Conservation (phyloP, 108 stramenopile genomes). For the Skeletonema costatum region DNA sequence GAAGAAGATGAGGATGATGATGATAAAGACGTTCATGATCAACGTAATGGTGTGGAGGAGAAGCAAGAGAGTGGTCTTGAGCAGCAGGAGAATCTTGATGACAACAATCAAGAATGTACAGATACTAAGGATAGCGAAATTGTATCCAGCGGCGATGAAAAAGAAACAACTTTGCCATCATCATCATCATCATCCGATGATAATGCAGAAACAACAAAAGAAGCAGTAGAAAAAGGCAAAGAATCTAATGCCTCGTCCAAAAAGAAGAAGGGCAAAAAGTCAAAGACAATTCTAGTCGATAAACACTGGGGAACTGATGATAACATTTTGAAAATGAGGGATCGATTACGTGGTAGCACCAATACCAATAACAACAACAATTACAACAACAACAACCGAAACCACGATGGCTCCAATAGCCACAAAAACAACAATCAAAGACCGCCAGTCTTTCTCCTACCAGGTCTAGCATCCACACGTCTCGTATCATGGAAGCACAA, state of each 20-base stretch:
- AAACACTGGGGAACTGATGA: slow-evolving; percentile 86
- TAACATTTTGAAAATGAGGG: slow-evolving; percentile 68
- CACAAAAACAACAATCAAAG: slow-evolving; percentile 42
- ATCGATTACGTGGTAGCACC: slow-evolving; percentile 39
- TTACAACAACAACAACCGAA: background rate
- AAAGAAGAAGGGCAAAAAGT: slow-evolving; percentile 11
- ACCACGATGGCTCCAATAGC: background rate
- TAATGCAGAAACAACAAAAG: background rate
- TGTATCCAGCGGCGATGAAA: background rate
- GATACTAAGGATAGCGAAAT: background rate
- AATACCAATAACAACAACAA: background rate
- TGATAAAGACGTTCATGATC: background rate
- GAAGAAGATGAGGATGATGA: background rate
- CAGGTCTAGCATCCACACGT: slow-evolving; percentile 84
- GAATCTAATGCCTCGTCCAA: background rate
- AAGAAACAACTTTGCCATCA: background rate
- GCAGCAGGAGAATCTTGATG: background rate
- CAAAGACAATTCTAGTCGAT: slow-evolving; percentile 50
- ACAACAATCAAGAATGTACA: background rate
- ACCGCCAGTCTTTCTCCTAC: slow-evolving; percentile 85
- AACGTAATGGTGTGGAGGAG: background rate
- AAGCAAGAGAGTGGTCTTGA: background rate
- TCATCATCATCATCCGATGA: background rate
- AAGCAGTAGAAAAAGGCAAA: background rate
- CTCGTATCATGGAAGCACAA: slow-evolving; percentile 84